Evolutionary conservation across 2,329 filamentous ascomycete genomes (phyloP).

Genomic region (Sarocladium kiliense): DNA sequence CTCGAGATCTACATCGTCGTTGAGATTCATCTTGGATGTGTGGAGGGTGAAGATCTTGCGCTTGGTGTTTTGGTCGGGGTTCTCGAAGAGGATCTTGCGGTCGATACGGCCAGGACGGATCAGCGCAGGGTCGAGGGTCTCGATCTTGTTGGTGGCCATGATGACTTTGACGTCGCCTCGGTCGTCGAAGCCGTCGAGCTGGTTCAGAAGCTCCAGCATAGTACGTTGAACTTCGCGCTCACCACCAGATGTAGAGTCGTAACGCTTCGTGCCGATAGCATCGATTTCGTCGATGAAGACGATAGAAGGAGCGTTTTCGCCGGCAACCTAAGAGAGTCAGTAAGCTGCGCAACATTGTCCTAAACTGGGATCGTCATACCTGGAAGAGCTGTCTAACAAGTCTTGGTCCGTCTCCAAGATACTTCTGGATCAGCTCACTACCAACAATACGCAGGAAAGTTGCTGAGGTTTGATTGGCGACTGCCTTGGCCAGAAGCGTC

Average conservation of each 20-base stretch:
- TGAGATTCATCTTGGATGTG: conserved; percentile 97
- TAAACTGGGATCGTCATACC: conserved; percentile 39
- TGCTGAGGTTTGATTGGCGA: conserved; percentile 97
- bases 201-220: conserved; percentile 97
- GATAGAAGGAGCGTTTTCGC: conserved; percentile 92
- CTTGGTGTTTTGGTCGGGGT: conserved; percentile 76
- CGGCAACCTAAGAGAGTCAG: conserved; percentile 61
- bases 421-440: conserved; percentile 97
- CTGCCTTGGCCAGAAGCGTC: conserved; percentile 90
- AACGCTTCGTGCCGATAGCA: conserved; percentile 97
- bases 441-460: conserved; percentile 97
- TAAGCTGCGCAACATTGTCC: too few relatives aligned
- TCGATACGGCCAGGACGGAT: conserved; percentile 98
- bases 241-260: conserved; percentile 94
- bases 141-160: conserved; percentile 99
- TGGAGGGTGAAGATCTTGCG: conserved; percentile 98
- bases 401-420: conserved; percentile 90
- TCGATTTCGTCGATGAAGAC: conserved; percentile 99
- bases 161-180: conserved; percentile 98
- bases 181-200: conserved; percentile 97
- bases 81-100: conserved; percentile 81
- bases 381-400: conserved; percentile 95
- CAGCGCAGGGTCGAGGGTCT: conserved; percentile 89
- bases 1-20: conserved; percentile 94
- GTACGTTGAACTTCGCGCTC: conserved; percentile 97